Base-by-base conservation (phyloP, 1,284 basidiomycete species). In the Irpex rosettiformis region DNA sequence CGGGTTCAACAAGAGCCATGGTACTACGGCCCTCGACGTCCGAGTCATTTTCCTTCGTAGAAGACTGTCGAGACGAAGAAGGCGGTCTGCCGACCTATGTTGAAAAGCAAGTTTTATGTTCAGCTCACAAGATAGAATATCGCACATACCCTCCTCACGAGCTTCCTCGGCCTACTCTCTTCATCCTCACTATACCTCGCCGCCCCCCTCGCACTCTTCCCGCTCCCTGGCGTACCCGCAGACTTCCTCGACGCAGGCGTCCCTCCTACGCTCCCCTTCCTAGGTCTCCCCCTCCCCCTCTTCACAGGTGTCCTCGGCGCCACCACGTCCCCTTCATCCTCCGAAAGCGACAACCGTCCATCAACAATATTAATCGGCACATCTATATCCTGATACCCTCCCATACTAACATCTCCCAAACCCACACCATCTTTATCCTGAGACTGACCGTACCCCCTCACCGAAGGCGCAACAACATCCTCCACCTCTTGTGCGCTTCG, bases 371-470 rank as follows among this genome's bases (percentile, higher is more conserved):
- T 57, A 3, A 61, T 30, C 11, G 54, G 59, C n/a, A 71, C 64
- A 29, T 66, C 66, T n/a, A 62, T 61, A 43, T 70, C 71, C 29
- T 67, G 58, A 55, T 67, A 66, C 61, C 63, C 64, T 30, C 56
- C 58, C n/a, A 54, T 62, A 16, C 61, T 65, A 0, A 64, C 48
- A 22, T 61, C 60, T 18, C 18, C 55, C 25, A 40, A 47, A 18
- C 51, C 52, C 69, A 24, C 16, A 8, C 48, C 67, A 18, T 64
- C 66, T 1, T 58, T n/a, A n/a, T n/a, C n/a, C n/a, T n/a, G n/a
- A n/a, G n/a, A n/a, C n/a, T n/a, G n/a, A n/a, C n/a, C n/a, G n/a
- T n/a, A n/a, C n/a, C n/a, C n/a, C n/a, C n/a, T n/a, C n/a, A n/a
- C n/a, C n/a, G 61, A n/a, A n/a, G 62, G 60, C 10, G 64, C 60